These are phyloP conservation scores for Colletotrichum echinochloae DNA, from an alignment of 2,329 filamentous ascomycete species.

Conservation along the genomic window DNA sequence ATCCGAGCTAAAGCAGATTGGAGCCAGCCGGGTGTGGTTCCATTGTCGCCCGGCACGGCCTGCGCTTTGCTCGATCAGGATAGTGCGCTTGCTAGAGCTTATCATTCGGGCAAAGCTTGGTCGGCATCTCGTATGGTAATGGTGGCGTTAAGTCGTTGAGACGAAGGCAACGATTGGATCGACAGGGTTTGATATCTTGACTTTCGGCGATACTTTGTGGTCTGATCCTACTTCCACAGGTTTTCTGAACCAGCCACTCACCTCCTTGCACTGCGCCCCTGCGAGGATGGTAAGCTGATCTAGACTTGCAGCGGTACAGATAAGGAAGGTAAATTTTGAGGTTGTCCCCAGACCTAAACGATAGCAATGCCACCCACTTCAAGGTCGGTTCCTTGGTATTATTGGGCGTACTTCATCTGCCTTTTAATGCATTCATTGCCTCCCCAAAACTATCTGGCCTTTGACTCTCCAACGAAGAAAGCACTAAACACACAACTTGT, in stretches of 20 bases:
- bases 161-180: constrained; percentile 16
- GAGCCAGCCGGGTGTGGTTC: constrained; percentile 2
- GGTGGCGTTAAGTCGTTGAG: not conserved
- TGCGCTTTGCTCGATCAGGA: constrained; percentile 10
- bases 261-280: constrained; percentile 18
- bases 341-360: not conserved
- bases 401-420: not conserved
- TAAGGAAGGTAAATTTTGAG: constrained; percentile 8
- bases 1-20: constrained; percentile 10
- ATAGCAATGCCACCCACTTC: not conserved
- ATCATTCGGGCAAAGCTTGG: constrained; percentile 4
- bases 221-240: not conserved
- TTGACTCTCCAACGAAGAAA: not conserved
- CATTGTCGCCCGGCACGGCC: constrained; percentile 30
- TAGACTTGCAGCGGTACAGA: not conserved
- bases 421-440: not conserved
- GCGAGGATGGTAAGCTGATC: constrained; percentile 16
- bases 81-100: not conserved
- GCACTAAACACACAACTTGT: not conserved
- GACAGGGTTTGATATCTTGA: constrained; percentile 29
- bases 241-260: constrained; percentile 13
- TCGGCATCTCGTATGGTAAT: not conserved
- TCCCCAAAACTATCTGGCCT: not conserved
- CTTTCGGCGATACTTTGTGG: constrained; percentile 26
- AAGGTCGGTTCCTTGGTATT: not conserved